Base-by-base conservation (phyloP, 495 filamentous ascomycete species). In the Penicillium daleae region DNA sequence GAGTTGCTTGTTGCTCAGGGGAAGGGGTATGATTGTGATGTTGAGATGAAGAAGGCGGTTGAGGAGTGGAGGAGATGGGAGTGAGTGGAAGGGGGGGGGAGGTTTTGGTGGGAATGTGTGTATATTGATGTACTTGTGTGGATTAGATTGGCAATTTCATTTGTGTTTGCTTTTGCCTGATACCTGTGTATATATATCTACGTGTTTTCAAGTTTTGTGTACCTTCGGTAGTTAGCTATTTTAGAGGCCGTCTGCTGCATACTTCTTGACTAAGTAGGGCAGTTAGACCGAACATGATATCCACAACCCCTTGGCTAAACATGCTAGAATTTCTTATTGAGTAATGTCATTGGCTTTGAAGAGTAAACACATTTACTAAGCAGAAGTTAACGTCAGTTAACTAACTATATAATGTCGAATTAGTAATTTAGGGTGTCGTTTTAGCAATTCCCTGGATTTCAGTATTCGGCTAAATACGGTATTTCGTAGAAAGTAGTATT, bases 21-120 rank as follows among this genome's bases (percentile, higher is more conserved):
- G 22, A 74, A 74, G 39, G 79, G 80, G 19, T 78, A 79, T 56
- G 72, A 79, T 64, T 75, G 83, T 49, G 76, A 81, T 57, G 75
- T 63, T 22, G 84, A 86, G 68, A 65, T 79, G 53, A 74, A 72
- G 46, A 77, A 74, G 64, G 76, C 84, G 27, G 60, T 78, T 39
- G 76, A 80, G 59, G 81, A 86, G 61, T 88, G 86, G 86, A 79
- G 73, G 66, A 73, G 72, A 46, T 85, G 81, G 75, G 85, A 86
- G 66, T 86, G 68, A 77, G 6, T 51, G 29, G 29, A 31, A 7
- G 29, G 29, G 7, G 3, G 29, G 24, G 17, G 15, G 4, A 8
- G 31, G 2, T 0, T 17, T 31, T 24, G 15, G 21, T 33, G 22
- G n/a, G 54, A 21, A 33, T 55, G 12, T 46, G 17, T 31, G 1